Evolutionary conservation across 2,329 filamentous ascomycete genomes (phyloP), one percentile per base, ranked within the genome.

Genomic region (Helotiales sp.): DNA sequence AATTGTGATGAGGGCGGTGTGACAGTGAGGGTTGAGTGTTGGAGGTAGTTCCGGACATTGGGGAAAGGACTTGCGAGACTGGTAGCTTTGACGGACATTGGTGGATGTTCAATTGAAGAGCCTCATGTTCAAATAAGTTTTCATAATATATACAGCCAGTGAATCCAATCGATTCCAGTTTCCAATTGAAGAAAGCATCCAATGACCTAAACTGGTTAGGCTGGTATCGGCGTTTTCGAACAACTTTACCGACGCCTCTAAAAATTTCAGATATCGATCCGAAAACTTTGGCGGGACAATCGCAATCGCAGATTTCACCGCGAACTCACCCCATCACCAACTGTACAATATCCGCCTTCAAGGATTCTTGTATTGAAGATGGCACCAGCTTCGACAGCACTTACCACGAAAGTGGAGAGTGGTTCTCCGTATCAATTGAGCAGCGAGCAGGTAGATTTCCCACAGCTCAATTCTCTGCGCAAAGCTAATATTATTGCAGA

Each of bases 401-500:
- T 72, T 57, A 72, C 69, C 60, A 64, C 60, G 12, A 71, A 71
- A 66, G 68, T 66, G 58, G 63, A 68, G 48, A 70, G 57, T 57
- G 70, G 69, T 57, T 69, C 69, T 13, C 68, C 70, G 24, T 72
- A 71, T 58, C 69, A 71, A 55, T 65, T 72, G 27, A 66, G 66
- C 60, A 50, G 55, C n/a, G 66, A 66, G 13, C 70, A 72, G 64
- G 70, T 71, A 59, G 42, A 54, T 62, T 57, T 44, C 31, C 38
- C 57, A 66, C 34, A 52, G 2, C 25, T 54, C 17, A 34, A 17
- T 13, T 50, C 10, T 7, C 22, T 34, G 15, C 47, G 27, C 54
- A 86, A 82, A 79, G 31, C 71, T 86, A 60, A 50, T 25, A 27
- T 2, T 36, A 22, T 8, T 19, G 10, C 47, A 86, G 83, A 81